These are phyloP conservation scores for Lanmaoa pseudosensibilis DNA, from an alignment of 768 basidiomycete species.

Conservation along the genomic window DNA sequence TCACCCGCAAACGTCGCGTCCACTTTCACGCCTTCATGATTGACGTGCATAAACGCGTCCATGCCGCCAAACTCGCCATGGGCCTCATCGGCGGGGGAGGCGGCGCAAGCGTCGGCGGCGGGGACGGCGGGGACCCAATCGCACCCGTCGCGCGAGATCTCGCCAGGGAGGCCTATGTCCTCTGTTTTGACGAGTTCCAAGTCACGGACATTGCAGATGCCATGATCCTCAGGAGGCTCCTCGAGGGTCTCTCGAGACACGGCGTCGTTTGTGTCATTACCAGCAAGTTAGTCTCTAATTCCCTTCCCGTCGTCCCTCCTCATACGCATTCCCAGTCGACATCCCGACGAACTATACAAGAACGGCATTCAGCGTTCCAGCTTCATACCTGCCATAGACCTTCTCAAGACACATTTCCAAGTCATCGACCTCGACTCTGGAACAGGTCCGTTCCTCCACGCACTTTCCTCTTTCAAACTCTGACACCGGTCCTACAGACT, in stretches of 20 bases:
- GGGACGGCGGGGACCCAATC: slow-evolving; percentile 69
- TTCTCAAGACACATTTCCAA: slow-evolving; percentile 83
- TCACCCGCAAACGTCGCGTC: slow-evolving; percentile 78
- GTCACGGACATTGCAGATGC: slow-evolving; percentile 98
- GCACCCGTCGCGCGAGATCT: slow-evolving; percentile 84
- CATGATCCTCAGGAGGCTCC: slow-evolving; percentile 90
- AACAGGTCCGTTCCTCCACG: slow-evolving; percentile 56
- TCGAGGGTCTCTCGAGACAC: slow-evolving; percentile 82
- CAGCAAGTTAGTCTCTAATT: slow-evolving; percentile 71
- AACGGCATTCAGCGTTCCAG: slow-evolving; percentile 96
- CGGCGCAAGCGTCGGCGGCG: slow-evolving; percentile 27
- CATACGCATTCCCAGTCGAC: slow-evolving; percentile 59
- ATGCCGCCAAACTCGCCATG: slow-evolving; percentile 73
- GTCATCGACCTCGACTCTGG: slow-evolving; percentile 95
- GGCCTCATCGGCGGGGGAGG: slow-evolving; percentile 49
- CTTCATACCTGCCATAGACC: slow-evolving; percentile 92
- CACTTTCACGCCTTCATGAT: slow-evolving; percentile 99
- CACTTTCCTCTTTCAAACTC: neutral
- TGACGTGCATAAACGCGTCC: slow-evolving; percentile 92
- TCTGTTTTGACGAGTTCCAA: slow-evolving; percentile 99
- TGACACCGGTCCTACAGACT: slow-evolving; percentile 55
- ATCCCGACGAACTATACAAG: slow-evolving; percentile 96
- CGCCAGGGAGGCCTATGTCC: slow-evolving; percentile 76
- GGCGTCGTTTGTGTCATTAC: slow-evolving; percentile 96
- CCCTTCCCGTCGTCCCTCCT: neutral